These are phyloP conservation scores for Pyrenochaeta sp. DNA, from an alignment of 2,329 filamentous ascomycete genomes.

Conservation along the genomic window DNA sequence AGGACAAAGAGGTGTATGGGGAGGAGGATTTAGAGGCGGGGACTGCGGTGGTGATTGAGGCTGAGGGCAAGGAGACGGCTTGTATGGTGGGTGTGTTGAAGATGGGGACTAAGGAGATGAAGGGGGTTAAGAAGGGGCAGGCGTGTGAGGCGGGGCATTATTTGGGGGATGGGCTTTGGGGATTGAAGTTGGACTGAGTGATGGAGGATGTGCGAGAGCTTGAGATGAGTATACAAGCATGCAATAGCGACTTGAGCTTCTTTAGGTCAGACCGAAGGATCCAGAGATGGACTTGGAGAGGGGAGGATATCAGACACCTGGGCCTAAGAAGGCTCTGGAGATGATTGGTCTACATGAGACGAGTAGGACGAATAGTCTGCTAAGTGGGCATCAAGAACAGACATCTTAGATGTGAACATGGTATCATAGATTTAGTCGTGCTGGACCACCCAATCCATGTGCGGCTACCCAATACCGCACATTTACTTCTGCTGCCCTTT, in stretches of 20 bases:
- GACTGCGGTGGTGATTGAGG: constrained; percentile 84
- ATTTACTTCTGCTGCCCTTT: constrained; percentile 1
- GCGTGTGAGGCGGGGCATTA: constrained; percentile 95
- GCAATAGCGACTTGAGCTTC: background rate
- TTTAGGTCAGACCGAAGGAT: background rate
- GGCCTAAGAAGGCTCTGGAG: background rate
- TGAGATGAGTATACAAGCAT: background rate
- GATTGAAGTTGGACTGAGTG: constrained; percentile 65
- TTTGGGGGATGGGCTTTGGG: constrained; percentile 94
- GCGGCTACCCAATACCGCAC: background rate
- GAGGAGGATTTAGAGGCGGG: constrained; percentile 79
- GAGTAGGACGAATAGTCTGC: background rate
- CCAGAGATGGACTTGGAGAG: background rate
- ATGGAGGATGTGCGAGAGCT: background rate
- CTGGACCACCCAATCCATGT: constrained; percentile 3
- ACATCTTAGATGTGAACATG: constrained; percentile 25
- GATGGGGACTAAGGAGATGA: constrained; percentile 88
- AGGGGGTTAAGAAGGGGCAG: constrained; percentile 91
- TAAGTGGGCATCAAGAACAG: background rate
- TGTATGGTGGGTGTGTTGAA: constrained; percentile 88
- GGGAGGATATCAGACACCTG: background rate
- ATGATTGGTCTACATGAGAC: background rate
- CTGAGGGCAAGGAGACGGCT: constrained; percentile 92
- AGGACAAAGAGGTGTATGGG: constrained; percentile 55
- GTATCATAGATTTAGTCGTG: constrained; percentile 43